Evolutionary conservation across 306 rosid species (phyloP).

Genomic region (Elaeagnus macrophylla): DNA sequence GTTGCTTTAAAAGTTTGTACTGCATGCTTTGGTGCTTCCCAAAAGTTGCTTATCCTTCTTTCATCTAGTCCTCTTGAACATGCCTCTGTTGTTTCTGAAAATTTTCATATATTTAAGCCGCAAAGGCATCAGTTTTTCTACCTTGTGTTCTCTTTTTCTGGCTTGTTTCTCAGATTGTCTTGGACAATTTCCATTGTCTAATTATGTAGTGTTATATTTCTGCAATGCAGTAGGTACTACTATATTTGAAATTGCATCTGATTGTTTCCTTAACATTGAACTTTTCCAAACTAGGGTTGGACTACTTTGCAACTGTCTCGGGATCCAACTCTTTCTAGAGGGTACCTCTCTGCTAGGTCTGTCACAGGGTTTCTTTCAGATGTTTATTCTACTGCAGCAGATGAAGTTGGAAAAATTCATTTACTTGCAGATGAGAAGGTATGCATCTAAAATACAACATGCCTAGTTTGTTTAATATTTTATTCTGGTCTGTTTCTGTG

Average conservation of each 20-base stretch:
- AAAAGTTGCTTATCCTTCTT: too few species aligned
- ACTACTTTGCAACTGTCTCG: slow-evolving; percentile 69
- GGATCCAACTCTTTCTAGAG: slow-evolving; percentile 55
- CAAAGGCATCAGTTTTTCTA: background rate
- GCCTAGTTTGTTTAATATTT: slow-evolving; percentile 5
- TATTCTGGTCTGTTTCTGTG: background rate
- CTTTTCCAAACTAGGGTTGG: slow-evolving; percentile 62
- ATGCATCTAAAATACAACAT: slow-evolving; percentile 21
- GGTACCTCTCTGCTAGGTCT: slow-evolving; percentile 79
- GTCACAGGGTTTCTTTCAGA: slow-evolving; percentile 95
- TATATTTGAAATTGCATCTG: slow-evolving; percentile 13
- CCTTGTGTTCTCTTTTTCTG: background rate
- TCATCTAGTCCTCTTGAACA: too few species aligned
- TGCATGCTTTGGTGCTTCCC: too few species aligned
- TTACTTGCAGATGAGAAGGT: slow-evolving; percentile 92
- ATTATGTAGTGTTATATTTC: background rate
- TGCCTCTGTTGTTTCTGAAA: too few species aligned
- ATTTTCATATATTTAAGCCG: background rate
- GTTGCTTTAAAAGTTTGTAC: too few species aligned
- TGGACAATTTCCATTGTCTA: too few species aligned
- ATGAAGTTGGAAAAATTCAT: slow-evolving; percentile 84
- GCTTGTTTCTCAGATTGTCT: background rate
- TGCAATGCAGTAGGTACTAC: background rate
- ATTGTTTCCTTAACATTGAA: slow-evolving; percentile 7
- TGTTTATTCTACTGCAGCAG: slow-evolving; percentile 84